Evolutionary conservation across 768 basidiomycete species (phyloP), one percentile per base, ranked within the genome.

Genomic region (Cyclocybe aegerita): DNA sequence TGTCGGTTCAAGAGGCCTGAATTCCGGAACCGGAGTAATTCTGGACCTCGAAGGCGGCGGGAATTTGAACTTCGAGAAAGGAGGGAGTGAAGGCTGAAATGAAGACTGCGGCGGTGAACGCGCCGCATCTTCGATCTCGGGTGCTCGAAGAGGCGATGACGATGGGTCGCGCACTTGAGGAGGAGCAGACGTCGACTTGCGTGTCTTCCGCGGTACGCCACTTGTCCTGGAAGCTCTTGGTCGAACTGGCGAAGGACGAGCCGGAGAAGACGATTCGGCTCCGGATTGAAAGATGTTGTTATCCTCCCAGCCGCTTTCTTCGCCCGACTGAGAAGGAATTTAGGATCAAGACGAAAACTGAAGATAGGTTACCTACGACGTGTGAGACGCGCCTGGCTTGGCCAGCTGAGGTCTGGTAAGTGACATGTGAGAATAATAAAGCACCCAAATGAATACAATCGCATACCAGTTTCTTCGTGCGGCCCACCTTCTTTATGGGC

Each of bases 281-380:
- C 89, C 90, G 7, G 89, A 91, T 62, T 93, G 90, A 65, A 93
- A 93, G 29, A 91, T 82, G 55, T 93, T 93, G 61, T 90, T 91
- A 56, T 92, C 90, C 61, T 93, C 90, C 90, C 90, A 93, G 32
- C 88, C 89, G 58, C 89, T 91, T 46, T 90, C 88, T 35, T 88
- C 86, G 23, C 64, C 23, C 70, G 15, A 59, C 64, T 34, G 61
- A 62, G 63, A 66, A 49, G 2, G 39, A 38, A 15, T 31, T 14
- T 40, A 17, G 16, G 14, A 54, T 46, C 54, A 52, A 45, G 17
- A 50, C 49, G 48, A 38, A 43, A 33, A 11, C 39, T 51, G 12
- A 44, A 41, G 34, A 51, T 48, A 17, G 30, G 9, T 34, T 44
- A 41, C 9, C 5, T 41, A 75, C 74, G 43, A 71, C 54, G 52